Conservation (phyloP, 2,329 filamentous ascomycete species). For the Knufia fluminis region DNA sequence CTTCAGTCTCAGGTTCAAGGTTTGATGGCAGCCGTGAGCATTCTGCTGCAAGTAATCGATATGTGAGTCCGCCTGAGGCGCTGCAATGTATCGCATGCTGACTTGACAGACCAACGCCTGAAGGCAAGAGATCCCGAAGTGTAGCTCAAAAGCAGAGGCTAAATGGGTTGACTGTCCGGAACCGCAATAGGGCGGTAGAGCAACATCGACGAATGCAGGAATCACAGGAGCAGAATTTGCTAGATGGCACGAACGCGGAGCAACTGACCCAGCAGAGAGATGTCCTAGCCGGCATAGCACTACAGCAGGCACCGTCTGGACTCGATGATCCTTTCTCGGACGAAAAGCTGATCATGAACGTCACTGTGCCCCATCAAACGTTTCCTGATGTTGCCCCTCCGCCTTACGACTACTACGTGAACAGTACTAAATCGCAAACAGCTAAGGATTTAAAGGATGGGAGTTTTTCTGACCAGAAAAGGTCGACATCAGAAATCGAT, state of each 20-base stretch:
- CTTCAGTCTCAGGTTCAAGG: slow-evolving; percentile 7
- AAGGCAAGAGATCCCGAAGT: neutral
- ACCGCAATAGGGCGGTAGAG: neutral
- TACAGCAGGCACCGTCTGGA: neutral
- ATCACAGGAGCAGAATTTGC: slow-evolving; percentile 1
- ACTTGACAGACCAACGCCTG: neutral
- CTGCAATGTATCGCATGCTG: neutral
- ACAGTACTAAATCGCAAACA: neutral
- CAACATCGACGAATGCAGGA: neutral
- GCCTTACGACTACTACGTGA: neutral
- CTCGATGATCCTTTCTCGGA: too few species aligned
- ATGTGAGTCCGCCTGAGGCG: neutral
- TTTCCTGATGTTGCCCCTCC: neutral
- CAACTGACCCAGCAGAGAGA: neutral
- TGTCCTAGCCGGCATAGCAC: neutral
- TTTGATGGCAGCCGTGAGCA: slow-evolving; percentile 2
- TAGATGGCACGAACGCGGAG: neutral
- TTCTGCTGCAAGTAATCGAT: slow-evolving; percentile 4
- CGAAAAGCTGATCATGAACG: too few species aligned
- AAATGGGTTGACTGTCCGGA: neutral
- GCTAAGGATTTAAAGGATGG: neutral
- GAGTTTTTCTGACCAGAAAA: neutral
- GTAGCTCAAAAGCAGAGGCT: slow-evolving; percentile 2
- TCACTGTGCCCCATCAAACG: neutral
- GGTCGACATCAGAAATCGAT: neutral